Evolutionary conservation across 257 asterid species (phyloP).

Genomic region (Plantago elongata): DNA sequence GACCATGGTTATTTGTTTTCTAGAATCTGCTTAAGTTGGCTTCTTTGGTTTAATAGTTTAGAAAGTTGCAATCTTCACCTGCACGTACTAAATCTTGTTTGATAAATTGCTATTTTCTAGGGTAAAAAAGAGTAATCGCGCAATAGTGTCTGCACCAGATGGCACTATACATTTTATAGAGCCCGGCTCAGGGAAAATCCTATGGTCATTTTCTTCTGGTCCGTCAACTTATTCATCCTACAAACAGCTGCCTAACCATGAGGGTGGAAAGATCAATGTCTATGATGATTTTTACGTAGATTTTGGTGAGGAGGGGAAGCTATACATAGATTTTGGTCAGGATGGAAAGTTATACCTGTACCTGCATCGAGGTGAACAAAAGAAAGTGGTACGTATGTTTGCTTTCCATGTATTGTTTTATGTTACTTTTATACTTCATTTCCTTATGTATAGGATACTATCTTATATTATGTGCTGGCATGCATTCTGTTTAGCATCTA

Average conservation of each 20-base stretch:
- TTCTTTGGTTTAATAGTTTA: too few relatives aligned
- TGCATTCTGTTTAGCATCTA: not conserved
- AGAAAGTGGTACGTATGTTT: slow-evolving; percentile 46
- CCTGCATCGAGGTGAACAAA: slow-evolving; percentile 48
- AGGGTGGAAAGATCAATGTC: slow-evolving; percentile 44
- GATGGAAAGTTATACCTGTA: slow-evolving; percentile 60
- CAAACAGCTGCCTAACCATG: slow-evolving; percentile 46
- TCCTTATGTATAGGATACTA: not conserved
- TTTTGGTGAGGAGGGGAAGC: slow-evolving; percentile 81
- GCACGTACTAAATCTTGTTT: slow-evolving; percentile 7
- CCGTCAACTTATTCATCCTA: slow-evolving; percentile 71
- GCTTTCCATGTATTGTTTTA: slow-evolving; percentile 10
- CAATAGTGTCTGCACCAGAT: slow-evolving; percentile 78
- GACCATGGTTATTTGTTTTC: too few relatives aligned
- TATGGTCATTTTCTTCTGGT: slow-evolving; percentile 81
- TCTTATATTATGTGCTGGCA: slow-evolving; percentile 2
- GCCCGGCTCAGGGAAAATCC: slow-evolving; percentile 43
- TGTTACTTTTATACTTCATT: slow-evolving; percentile 6
- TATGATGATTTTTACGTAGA: slow-evolving; percentile 61
- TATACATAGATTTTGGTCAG: slow-evolving; percentile 77
- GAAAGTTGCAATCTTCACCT: not conserved
- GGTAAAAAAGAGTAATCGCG: slow-evolving; percentile 40
- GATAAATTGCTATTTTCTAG: slow-evolving; percentile 17
- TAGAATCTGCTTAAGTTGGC: too few relatives aligned
- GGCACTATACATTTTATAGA: slow-evolving; percentile 67